phyloP scores from a whole-genome alignment of 495 filamentous ascomycete genomes.

The Pyrenula massariospora region DNA sequence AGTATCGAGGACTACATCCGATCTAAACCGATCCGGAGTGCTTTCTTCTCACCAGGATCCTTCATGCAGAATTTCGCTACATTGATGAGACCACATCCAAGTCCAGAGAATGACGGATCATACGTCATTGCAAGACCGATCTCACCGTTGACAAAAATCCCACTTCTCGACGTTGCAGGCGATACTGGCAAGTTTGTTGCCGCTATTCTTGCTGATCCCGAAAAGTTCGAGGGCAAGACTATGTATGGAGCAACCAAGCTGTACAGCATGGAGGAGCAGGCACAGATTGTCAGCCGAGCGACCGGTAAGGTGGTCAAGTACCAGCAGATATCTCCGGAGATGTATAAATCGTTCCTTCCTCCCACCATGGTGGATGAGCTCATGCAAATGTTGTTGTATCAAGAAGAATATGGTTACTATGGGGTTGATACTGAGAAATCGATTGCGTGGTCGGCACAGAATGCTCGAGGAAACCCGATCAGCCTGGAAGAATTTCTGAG shows the following conservation, averaged over 20 bases:
- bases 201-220: slow-evolving; percentile 2
- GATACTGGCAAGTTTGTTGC: slow-evolving; percentile 4
- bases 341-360: not conserved
- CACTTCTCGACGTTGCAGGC: slow-evolving; percentile 1
- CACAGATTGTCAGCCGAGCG: not conserved
- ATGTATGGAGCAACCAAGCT: slow-evolving; percentile 2
- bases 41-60: slow-evolving; percentile 8
- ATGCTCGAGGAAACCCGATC: too few species aligned
- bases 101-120: too few species aligned
- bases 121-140: not conserved
- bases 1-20: slow-evolving; percentile 29
- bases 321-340: not conserved
- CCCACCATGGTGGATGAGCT: slow-evolving; percentile 29
- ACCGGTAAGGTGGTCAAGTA: slow-evolving; percentile 4
- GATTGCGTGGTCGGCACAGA: too few species aligned
- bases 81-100: slow-evolving; percentile 1
- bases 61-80: slow-evolving; percentile 10
- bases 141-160: not conserved
- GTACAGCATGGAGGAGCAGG: slow-evolving; percentile 1
- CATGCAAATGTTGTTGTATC: slow-evolving; percentile 38
- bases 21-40: slow-evolving; percentile 20
- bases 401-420: slow-evolving; percentile 41
- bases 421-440: too few species aligned
- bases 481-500: too few species aligned
- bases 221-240: slow-evolving; percentile 1